Conservation (phyloP, 2,329 filamentous ascomycete species). For the Drechslerella dactyloides region DNA sequence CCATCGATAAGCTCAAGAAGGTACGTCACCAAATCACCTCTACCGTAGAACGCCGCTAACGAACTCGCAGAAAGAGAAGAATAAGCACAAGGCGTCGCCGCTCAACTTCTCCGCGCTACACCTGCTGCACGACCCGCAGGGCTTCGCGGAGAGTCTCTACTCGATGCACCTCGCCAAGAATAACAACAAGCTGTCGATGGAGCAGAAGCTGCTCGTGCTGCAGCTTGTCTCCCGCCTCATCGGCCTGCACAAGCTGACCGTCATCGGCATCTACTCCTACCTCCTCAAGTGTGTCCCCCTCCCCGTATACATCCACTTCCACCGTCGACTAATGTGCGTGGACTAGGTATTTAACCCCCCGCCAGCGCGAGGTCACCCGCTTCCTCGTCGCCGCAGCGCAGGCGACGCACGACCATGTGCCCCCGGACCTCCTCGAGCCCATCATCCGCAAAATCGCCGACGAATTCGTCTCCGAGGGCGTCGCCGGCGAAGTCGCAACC, state of each 20-base stretch:
- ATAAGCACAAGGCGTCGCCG: slow-evolving; percentile 83
- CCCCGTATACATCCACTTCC: not conserved
- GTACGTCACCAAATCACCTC: slow-evolving; percentile 28
- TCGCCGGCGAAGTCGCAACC: slow-evolving; percentile 85
- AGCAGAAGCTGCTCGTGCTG: slow-evolving; percentile 86
- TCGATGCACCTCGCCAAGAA: slow-evolving; percentile 86
- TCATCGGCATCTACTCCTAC: slow-evolving; percentile 92
- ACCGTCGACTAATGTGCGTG: too few relatives aligned
- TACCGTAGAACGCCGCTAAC: too few relatives aligned
- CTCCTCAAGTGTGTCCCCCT: slow-evolving; percentile 71
- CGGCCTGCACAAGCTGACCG: slow-evolving; percentile 87
- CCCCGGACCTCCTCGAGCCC: slow-evolving; percentile 89
- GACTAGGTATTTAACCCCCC: slow-evolving; percentile 75
- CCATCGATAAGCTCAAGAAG: slow-evolving; percentile 79
- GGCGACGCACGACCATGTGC: slow-evolving; percentile 86
- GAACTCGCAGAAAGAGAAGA: slow-evolving; percentile 68
- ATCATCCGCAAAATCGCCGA: slow-evolving; percentile 95
- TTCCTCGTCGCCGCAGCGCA: slow-evolving; percentile 93
- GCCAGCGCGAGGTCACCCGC: slow-evolving; percentile 87
- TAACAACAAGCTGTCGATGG: slow-evolving; percentile 82
- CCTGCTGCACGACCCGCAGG: slow-evolving; percentile 90
- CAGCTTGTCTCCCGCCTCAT: slow-evolving; percentile 90
- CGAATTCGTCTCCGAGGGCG: slow-evolving; percentile 95
- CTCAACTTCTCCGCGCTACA: slow-evolving; percentile 97
- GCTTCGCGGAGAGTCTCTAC: slow-evolving; percentile 88